A percentile compares a stretch with the other conserved stretches of the same genome.
phyloP scores from a whole-genome alignment of 345 rosid species.

The Rubroshorea leprosula region DNA sequence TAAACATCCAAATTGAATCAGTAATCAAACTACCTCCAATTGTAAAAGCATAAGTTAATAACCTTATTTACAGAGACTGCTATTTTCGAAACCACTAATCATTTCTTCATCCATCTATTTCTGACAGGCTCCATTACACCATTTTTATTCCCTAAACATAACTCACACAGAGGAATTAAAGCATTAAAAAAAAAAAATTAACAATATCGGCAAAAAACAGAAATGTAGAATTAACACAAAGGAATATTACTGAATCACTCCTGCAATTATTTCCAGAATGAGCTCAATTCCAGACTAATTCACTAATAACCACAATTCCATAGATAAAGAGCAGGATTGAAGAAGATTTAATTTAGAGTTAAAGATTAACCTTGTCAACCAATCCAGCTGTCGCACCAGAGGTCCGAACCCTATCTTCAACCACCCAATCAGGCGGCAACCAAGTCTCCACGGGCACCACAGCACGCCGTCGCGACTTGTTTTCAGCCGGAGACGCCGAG shows the following conservation, averaged over 20 bases:
- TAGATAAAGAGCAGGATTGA: not conserved
- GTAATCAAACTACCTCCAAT: no score
- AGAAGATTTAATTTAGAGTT: not conserved
- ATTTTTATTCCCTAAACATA: no score
- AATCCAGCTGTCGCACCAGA: constrained; percentile 77
- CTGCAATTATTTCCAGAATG: not conserved
- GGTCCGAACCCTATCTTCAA: constrained; percentile 67
- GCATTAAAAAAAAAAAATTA: no score
- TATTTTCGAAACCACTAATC: no score
- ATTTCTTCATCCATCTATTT: no score
- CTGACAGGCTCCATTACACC: no score
- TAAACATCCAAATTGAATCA: no score
- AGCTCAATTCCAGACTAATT: not conserved
- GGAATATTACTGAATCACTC: not conserved
- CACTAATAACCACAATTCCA: not conserved
- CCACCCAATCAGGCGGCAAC: constrained; percentile 71
- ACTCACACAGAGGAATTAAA: no score
- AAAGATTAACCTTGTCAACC: constrained; percentile 57
- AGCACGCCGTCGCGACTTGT: constrained; percentile 24
- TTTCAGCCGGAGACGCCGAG: constrained; percentile 7
- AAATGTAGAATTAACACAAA: not conserved
- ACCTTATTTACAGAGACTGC: no score
- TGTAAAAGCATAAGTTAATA: no score
- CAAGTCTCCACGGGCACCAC: constrained; percentile 26
- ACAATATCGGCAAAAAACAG: no score